Evolutionary conservation across 2,329 filamentous ascomycete species (phyloP).

Genomic region (Diaporthe vexans): DNA sequence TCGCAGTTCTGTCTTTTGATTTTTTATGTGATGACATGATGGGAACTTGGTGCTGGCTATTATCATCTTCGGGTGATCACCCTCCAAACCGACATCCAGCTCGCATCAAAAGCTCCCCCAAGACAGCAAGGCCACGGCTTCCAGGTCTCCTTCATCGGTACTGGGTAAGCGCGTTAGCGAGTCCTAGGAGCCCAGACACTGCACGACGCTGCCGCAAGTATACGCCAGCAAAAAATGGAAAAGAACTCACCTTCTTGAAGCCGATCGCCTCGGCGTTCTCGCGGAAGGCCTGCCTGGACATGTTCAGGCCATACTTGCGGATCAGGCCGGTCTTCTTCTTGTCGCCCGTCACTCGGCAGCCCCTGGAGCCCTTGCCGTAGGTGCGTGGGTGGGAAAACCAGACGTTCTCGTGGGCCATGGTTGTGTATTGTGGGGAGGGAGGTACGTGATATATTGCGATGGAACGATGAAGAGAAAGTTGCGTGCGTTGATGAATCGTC

Average conservation of each 20-base stretch:
- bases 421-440: neutral
- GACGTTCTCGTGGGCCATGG: conserved; percentile 75
- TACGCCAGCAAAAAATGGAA: neutral
- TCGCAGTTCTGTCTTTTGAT: neutral
- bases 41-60: neutral
- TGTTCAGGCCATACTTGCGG: conserved; percentile 86
- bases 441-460: neutral
- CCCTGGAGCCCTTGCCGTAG: conserved; percentile 83
- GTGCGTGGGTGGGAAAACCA: conserved; percentile 87
- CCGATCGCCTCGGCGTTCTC: conserved; percentile 64
- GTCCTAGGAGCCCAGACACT: neutral
- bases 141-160: conserved; percentile 24
- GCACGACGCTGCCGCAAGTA: no score
- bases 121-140: neutral
- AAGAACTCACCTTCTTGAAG: conserved; percentile 59
- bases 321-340: conserved; percentile 87
- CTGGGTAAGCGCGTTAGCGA: neutral
- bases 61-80: no score
- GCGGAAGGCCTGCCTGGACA: conserved; percentile 68
- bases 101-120: neutral
- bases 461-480: no score
- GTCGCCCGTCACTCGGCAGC: conserved; percentile 64
- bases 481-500: neutral
- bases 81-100: neutral
- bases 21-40: neutral